phyloP scores from a whole-genome alignment of 1,284 basidiomycete genomes.

The Tetrapyrgos nigripes region DNA sequence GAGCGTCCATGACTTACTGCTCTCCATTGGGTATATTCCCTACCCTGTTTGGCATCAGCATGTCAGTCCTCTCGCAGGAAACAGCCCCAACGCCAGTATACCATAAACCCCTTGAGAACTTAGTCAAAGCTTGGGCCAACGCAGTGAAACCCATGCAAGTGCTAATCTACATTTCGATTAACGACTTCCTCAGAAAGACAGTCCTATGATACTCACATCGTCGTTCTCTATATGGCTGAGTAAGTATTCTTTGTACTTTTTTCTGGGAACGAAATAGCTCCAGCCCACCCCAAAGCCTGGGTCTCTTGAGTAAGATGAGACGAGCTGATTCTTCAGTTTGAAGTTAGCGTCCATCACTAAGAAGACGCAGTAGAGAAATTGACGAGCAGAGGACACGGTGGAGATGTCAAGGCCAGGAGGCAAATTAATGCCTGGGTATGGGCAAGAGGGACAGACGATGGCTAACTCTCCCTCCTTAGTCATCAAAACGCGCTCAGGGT shows the following conservation, averaged over 20 bases:
- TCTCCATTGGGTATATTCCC: conserved; percentile 14
- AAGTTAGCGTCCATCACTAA: not conserved
- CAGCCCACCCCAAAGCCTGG: conserved; percentile 1
- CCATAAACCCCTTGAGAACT: conserved; percentile 1
- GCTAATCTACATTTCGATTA: conserved; percentile 5
- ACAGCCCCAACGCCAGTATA: conserved; percentile 5
- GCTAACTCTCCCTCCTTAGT: conserved; percentile 35
- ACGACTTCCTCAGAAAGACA: not conserved
- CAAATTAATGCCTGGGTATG: conserved; percentile 37
- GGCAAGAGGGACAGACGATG: conserved; percentile 42
- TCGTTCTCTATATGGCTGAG: not conserved
- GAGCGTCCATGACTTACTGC: conserved; percentile 2
- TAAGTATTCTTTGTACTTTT: not conserved
- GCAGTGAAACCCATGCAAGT: conserved; percentile 10
- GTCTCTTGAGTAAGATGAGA: conserved; percentile 6
- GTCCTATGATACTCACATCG: not conserved
- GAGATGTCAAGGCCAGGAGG: conserved; percentile 29
- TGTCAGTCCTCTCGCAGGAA: conserved; percentile 7
- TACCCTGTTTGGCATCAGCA: conserved; percentile 8
- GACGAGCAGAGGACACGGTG: not conserved
- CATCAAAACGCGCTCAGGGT: conserved; percentile 17
- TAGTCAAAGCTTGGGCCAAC: conserved; percentile 7
- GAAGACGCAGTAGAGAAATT: not conserved
- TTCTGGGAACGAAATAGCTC: conserved; percentile 7
- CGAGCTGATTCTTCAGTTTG: conserved; percentile 5